A percentile compares a stretch with the other conserved stretches of the same genome.
phyloP scores from a whole-genome alignment of 2,329 filamentous ascomycete genomes.

The Exophiala phaeomuriformis region DNA sequence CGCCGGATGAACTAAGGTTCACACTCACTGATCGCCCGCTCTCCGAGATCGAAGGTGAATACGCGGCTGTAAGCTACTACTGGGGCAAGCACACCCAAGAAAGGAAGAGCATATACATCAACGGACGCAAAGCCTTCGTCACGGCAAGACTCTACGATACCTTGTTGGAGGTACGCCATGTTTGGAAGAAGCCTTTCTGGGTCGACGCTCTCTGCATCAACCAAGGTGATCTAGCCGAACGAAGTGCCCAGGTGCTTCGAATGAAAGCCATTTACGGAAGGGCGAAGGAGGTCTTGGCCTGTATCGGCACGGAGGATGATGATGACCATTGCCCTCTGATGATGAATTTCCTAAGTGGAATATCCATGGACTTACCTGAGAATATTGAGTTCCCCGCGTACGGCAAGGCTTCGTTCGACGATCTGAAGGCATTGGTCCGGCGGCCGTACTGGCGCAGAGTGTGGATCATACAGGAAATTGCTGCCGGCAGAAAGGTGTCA shows the following conservation, averaged over 20 bases:
- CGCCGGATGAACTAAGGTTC: not conserved
- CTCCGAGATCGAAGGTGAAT: not conserved
- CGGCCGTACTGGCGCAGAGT: not conserved
- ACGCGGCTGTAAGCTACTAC: not conserved
- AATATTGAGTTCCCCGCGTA: not conserved
- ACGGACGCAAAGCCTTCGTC: not conserved
- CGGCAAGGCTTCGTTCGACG: not conserved
- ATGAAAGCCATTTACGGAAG: conserved; percentile 18
- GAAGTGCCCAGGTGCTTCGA: conserved; percentile 10
- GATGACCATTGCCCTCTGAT: conserved; percentile 1
- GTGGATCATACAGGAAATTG: not conserved
- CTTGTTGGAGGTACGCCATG: not conserved
- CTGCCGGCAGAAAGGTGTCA: not conserved
- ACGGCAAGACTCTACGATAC: not conserved
- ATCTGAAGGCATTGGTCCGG: not conserved
- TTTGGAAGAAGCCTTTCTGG: conserved; percentile 7
- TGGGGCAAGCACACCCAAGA: not conserved
- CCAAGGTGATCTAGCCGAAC: conserved; percentile 14
- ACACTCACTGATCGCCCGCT: not conserved
- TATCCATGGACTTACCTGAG: not conserved
- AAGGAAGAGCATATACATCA: not conserved
- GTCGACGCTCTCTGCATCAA: conserved; percentile 21
- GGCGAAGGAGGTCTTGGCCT: conserved; percentile 14
- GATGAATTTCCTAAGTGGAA: not conserved
- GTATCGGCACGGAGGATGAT: conserved; percentile 18